Conservation (phyloP, 495 filamentous ascomycete species). For the Cercophora newfieldiana region DNA sequence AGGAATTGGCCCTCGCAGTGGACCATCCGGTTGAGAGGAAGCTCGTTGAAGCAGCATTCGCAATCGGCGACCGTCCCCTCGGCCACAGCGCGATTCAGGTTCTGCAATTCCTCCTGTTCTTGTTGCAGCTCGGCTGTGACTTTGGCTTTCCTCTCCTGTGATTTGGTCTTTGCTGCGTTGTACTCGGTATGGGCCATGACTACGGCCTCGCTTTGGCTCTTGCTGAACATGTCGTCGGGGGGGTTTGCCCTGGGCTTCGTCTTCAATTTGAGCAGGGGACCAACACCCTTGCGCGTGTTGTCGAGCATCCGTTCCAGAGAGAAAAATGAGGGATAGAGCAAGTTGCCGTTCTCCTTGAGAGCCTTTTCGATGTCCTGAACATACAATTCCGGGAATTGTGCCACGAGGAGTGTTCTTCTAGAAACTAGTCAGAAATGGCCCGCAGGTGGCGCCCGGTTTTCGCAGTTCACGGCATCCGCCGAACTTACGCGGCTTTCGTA, state of each 20-base stretch:
- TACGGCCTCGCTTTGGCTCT: conserved; percentile 10
- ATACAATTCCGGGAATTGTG: conserved; percentile 28
- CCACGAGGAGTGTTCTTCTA: conserved; percentile 29
- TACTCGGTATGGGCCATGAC: conserved; percentile 35
- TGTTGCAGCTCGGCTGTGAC: conserved; percentile 30
- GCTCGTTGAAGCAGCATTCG: conserved; percentile 69
- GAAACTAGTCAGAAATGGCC: neutral
- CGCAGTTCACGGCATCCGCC: neutral
- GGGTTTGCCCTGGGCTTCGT: neutral
- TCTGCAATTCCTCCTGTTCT: conserved; percentile 45
- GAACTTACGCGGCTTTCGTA: conserved; percentile 21
- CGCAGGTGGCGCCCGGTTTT: neutral
- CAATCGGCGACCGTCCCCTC: conserved; percentile 60
- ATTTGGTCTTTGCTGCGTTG: conserved; percentile 26
- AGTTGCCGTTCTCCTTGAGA: conserved; percentile 18
- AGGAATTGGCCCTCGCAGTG: conserved; percentile 57
- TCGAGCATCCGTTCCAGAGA: conserved; percentile 27
- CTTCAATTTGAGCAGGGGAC: neutral
- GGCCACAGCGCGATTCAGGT: conserved; percentile 44
- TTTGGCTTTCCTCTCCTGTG: conserved; percentile 20
- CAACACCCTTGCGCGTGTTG: conserved; percentile 12
- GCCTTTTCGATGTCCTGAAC: conserved; percentile 20
- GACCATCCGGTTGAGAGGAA: conserved; percentile 63
- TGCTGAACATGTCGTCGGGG: neutral
- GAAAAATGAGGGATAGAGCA: conserved; percentile 36